Evolutionary conservation across 2,329 filamentous ascomycete species (phyloP).

Genomic region (Aspergillus ustus): DNA sequence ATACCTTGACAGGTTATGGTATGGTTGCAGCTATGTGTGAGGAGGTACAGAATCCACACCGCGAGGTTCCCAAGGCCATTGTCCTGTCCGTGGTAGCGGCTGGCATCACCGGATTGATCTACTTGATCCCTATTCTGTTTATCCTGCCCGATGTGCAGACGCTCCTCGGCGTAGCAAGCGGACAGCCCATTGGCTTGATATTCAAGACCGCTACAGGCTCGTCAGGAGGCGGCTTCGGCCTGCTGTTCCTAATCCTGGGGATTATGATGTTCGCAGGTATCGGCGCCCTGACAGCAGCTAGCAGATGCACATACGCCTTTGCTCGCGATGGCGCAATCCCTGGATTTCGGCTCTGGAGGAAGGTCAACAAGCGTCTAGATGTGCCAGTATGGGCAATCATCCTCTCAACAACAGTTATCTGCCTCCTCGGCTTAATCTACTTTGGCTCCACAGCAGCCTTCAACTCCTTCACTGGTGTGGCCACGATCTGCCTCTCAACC

Average conservation of each 20-base stretch:
- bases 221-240: conserved; percentile 72
- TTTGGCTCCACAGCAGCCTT: conserved; percentile 78
- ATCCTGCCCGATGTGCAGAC: conserved; percentile 70
- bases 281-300: conserved; percentile 74
- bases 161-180: conserved; percentile 69
- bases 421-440: conserved; percentile 75
- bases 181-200: conserved; percentile 75
- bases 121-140: conserved; percentile 75
- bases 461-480: conserved; percentile 78
- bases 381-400: conserved; percentile 73
- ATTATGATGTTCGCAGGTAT: conserved; percentile 78
- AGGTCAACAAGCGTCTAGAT: conserved; percentile 67
- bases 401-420: conserved; percentile 71
- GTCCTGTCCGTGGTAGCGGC: conserved; percentile 70
- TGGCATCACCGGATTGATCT: conserved; percentile 68
- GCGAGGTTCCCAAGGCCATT: conserved; percentile 73
- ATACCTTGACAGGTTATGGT: conserved; percentile 62
- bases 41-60: conserved; percentile 70
- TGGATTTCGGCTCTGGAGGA: conserved; percentile 68
- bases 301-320: conserved; percentile 76
- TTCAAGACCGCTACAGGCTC: conserved; percentile 79
- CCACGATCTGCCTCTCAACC: conserved; percentile 76
- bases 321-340: conserved; percentile 76
- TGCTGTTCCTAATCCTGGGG: conserved; percentile 75
- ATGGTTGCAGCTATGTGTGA: conserved; percentile 76